Evolutionary conservation across 2,329 filamentous ascomycete genomes (phyloP).

Genomic region (Xylaria digitata): DNA sequence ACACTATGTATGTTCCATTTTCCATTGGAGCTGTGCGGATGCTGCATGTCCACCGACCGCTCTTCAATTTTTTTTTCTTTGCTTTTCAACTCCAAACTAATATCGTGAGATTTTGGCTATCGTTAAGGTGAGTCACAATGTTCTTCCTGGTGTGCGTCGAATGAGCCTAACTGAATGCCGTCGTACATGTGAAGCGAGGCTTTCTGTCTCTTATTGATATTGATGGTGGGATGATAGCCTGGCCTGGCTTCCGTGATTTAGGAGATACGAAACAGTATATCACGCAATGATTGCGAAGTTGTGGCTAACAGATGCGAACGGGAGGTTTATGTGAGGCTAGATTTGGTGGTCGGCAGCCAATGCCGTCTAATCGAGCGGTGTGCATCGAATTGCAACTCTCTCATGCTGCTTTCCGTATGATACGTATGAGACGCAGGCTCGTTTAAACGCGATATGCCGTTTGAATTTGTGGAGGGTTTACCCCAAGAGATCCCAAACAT

Average conservation of each 20-base stretch:
- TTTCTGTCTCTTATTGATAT: neutral
- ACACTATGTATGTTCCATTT: slow-evolving; percentile 1
- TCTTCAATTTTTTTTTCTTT: slow-evolving; percentile 27
- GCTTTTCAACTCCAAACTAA: slow-evolving; percentile 34
- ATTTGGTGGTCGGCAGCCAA: slow-evolving; percentile 34
- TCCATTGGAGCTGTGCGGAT: slow-evolving; percentile 25
- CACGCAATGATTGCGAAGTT: slow-evolving; percentile 19
- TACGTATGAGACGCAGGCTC: slow-evolving; percentile 29
- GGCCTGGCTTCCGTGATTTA: neutral
- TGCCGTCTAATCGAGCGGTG: slow-evolving; percentile 35
- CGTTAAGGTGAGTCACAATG: neutral
- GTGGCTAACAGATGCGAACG: slow-evolving; percentile 6
- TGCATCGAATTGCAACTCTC: slow-evolving; percentile 33
- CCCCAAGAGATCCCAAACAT: slow-evolving; percentile 11
- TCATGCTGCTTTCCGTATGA: slow-evolving; percentile 28
- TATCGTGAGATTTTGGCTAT: slow-evolving; percentile 30
- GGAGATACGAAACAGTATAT: neutral
- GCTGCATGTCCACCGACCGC: slow-evolving; percentile 35
- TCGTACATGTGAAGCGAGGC: neutral
- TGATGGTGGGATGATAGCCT: neutral
- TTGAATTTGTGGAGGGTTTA: slow-evolving; percentile 16
- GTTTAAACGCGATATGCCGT: slow-evolving; percentile 28
- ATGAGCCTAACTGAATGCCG: neutral
- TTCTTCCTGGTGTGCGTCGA: neutral
- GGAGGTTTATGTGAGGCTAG: slow-evolving; percentile 18